phyloP scores from a whole-genome alignment of 306 rosid species.

The Fragaria vesca region DNA sequence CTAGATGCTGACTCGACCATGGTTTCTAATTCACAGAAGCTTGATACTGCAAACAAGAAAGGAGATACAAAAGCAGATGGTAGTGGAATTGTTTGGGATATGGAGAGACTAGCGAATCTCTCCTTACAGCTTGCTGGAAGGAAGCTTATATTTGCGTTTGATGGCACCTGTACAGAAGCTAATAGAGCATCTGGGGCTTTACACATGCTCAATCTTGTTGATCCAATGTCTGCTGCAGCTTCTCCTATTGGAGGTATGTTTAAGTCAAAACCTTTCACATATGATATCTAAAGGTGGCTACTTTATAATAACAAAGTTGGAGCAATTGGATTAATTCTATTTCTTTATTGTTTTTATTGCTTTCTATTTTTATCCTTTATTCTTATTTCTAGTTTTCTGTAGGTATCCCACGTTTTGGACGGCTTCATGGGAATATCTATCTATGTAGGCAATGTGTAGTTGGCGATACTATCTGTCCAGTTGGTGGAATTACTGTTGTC shows the following conservation, averaged over 20 bases:
- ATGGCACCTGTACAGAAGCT: constrained; percentile 83
- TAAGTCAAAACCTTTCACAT: constrained; percentile 28
- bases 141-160: constrained; percentile 96
- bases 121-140: constrained; percentile 93
- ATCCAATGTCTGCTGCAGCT: constrained; percentile 99
- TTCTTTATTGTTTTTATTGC: constrained; percentile 11
- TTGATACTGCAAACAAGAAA: constrained; percentile 62
- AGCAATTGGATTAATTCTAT: not conserved
- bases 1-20: constrained; percentile 73
- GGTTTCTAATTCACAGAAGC: constrained; percentile 69
- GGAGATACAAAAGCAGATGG: constrained; percentile 86
- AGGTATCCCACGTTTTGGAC: constrained; percentile 99
- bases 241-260: constrained; percentile 98
- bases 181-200: constrained; percentile 71
- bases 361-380: constrained; percentile 16
- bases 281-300: not conserved
- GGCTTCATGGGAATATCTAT: constrained; percentile 82
- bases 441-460: constrained; percentile 82
- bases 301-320: not conserved
- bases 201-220: constrained; percentile 94
- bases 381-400: constrained; percentile 29
- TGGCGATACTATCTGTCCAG: constrained; percentile 79
- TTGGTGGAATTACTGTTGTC: constrained; percentile 92
- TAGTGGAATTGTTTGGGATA: constrained; percentile 99
- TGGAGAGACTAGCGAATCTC: constrained; percentile 90